Conservation (phyloP, 2,329 filamentous ascomycete species). For the Aspergillus brasiliensis region DNA sequence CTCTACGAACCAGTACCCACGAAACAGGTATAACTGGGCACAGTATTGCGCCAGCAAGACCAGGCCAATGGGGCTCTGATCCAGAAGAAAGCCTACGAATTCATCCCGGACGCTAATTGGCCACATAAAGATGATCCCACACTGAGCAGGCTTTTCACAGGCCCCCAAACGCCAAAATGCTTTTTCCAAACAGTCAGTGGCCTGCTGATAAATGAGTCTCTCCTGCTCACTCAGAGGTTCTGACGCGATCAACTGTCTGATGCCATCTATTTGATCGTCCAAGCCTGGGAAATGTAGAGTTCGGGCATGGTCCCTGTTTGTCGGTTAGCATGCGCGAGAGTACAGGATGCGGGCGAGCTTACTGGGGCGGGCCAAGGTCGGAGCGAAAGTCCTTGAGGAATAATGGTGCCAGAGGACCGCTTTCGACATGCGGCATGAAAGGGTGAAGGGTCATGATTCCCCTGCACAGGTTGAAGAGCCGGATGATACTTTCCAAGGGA, state of each 20-base stretch:
- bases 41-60: slow-evolving; percentile 10
- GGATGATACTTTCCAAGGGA: slow-evolving; percentile 3
- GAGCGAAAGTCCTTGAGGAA: not conserved
- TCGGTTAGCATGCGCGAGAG: not conserved
- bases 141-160: not conserved
- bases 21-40: slow-evolving; percentile 9
- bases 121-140: slow-evolving; percentile 14
- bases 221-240: not conserved
- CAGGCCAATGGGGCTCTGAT: not conserved
- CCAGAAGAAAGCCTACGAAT: slow-evolving; percentile 6
- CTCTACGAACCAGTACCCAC: slow-evolving; percentile 13
- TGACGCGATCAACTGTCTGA: not conserved
- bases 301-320: not conserved
- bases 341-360: not conserved
- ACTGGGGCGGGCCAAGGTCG: not conserved
- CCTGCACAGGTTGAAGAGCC: slow-evolving; percentile 10
- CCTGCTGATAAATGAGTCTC: not conserved
- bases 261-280: not conserved
- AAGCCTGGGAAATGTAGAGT: not conserved
- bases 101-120: slow-evolving; percentile 7
- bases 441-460: slow-evolving; percentile 9
- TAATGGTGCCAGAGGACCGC: not conserved
- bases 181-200: not conserved
- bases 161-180: slow-evolving; percentile 3
- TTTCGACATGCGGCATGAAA: not conserved